Conservation (phyloP, 192 early-diverging fungal genomes). For the Cladochytrium replicatum region DNA sequence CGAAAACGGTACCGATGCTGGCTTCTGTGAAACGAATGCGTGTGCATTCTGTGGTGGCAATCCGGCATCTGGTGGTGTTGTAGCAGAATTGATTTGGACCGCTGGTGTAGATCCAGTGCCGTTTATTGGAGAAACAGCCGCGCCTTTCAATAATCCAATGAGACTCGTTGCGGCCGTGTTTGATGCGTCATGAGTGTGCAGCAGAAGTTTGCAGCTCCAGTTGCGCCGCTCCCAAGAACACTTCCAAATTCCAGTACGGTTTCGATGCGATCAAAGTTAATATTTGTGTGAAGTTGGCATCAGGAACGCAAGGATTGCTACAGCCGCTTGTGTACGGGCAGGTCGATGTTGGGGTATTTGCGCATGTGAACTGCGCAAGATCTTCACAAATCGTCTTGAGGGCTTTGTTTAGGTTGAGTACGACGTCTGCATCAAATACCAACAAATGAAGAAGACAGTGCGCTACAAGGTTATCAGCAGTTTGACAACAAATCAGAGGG, state of each 20-base stretch:
- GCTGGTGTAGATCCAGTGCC: conserved; percentile 3
- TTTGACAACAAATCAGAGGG: background rate
- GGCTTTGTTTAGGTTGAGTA: conserved; percentile 35
- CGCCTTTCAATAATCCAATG: too few relatives aligned
- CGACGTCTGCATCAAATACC: conserved; percentile 58
- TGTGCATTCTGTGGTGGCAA: conserved; percentile 62
- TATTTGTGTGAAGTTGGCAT: conserved; percentile 51
- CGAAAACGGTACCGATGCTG: conserved; percentile 51
- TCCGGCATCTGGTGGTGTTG: background rate
- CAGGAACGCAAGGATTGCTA: conserved; percentile 47
- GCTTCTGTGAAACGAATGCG: conserved; percentile 54
- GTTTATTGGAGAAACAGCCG: too few relatives aligned
- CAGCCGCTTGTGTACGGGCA: conserved; percentile 40
- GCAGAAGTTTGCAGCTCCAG: conserved; percentile 17
- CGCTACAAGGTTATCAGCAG: conserved; percentile 24
- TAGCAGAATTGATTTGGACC: conserved; percentile 4
- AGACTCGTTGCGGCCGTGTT: too few relatives aligned
- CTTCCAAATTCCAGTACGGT: conserved; percentile 60
- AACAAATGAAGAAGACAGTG: conserved; percentile 55
- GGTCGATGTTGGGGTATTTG: conserved; percentile 10
- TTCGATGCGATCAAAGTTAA: conserved; percentile 59
- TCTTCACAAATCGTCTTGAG: conserved; percentile 71
- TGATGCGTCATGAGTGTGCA: conserved; percentile 30
- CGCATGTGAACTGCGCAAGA: conserved; percentile 49
- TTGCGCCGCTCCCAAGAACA: conserved; percentile 40